These are phyloP conservation scores for Penicillium salamii DNA, from an alignment of 495 filamentous ascomycete species.

Conservation along the genomic window DNA sequence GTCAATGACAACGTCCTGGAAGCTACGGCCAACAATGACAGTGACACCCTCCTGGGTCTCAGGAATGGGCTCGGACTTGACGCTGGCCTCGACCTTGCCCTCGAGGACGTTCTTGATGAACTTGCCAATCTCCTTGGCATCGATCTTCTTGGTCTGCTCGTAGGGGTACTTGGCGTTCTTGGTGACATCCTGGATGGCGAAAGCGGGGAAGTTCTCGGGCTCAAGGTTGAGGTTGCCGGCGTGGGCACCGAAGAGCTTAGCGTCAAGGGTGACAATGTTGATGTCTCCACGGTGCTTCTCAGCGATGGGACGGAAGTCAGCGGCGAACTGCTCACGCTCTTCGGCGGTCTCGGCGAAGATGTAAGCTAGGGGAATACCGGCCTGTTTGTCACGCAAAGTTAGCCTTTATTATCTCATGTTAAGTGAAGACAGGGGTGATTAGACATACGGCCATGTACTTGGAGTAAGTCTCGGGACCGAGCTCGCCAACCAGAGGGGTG, in stretches of 20 bases:
- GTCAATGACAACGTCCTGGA: constrained; percentile 88
- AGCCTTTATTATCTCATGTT: constrained; percentile 1
- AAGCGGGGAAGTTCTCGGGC: constrained; percentile 89
- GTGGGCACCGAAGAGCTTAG: constrained; percentile 91
- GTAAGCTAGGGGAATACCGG: constrained; percentile 91
- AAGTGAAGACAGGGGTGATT: neutral
- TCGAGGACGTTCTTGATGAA: constrained; percentile 87
- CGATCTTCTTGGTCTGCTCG: constrained; percentile 80
- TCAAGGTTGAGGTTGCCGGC: constrained; percentile 97
- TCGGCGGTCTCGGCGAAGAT: constrained; percentile 95
- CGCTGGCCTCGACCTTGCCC: constrained; percentile 88
- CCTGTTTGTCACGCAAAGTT: constrained; percentile 35
- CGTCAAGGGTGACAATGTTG: constrained; percentile 98
- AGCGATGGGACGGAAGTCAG: constrained; percentile 53
- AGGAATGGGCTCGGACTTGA: constrained; percentile 97
- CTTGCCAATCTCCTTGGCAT: constrained; percentile 66
- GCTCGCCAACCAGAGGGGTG: constrained; percentile 90
- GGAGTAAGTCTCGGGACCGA: constrained; percentile 96
- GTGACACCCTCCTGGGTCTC: constrained; percentile 92
- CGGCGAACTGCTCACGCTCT: constrained; percentile 76
- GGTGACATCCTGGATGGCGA: constrained; percentile 92
- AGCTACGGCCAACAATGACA: constrained; percentile 90
- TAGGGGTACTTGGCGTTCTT: constrained; percentile 98
- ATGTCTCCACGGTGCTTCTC: constrained; percentile 70
- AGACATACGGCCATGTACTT: constrained; percentile 82